These are phyloP conservation scores for Penicillium italicum DNA, from an alignment of 2,329 filamentous ascomycete genomes.

Conservation along the genomic window DNA sequence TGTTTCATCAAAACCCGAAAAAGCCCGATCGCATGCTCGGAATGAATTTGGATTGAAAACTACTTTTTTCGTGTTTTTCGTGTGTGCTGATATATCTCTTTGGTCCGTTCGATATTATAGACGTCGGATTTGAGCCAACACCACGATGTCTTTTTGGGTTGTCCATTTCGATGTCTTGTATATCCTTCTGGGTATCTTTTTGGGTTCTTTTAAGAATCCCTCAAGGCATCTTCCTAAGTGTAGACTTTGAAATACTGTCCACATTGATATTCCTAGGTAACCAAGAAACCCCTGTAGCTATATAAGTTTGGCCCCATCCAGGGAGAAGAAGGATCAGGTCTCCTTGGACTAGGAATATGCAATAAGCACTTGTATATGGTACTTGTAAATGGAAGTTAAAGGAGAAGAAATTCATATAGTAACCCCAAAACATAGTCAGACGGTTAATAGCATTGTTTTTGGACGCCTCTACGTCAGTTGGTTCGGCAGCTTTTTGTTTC, in stretches of 20 bases:
- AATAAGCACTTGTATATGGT: not conserved
- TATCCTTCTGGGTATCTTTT: not conserved
- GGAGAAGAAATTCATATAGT: not conserved
- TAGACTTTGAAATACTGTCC: not conserved
- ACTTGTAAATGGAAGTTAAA: not conserved
- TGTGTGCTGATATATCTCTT: not conserved
- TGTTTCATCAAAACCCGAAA: constrained; percentile 17
- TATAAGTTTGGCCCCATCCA: not conserved
- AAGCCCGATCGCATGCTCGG: constrained; percentile 12
- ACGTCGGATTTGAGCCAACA: not conserved
- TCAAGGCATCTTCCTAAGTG: not conserved
- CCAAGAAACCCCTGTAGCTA: constrained; percentile 1
- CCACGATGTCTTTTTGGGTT: not conserved
- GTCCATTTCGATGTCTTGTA: not conserved
- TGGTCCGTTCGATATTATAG: not conserved
- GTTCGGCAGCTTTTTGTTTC: constrained; percentile 21
- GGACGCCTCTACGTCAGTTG: constrained; percentile 27
- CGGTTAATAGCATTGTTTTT: constrained; percentile 14
- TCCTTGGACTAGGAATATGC: not conserved
- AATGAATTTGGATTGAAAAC: constrained; percentile 10
- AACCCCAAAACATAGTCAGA: not conserved
- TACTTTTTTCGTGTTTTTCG: not conserved
- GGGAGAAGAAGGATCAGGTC: constrained; percentile 1
- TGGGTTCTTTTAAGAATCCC: not conserved
- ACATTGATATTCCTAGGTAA: not conserved